These are phyloP conservation scores for Pinus tabuliformis DNA, from an alignment of 75 land plant species.

Conservation along the genomic window DNA sequence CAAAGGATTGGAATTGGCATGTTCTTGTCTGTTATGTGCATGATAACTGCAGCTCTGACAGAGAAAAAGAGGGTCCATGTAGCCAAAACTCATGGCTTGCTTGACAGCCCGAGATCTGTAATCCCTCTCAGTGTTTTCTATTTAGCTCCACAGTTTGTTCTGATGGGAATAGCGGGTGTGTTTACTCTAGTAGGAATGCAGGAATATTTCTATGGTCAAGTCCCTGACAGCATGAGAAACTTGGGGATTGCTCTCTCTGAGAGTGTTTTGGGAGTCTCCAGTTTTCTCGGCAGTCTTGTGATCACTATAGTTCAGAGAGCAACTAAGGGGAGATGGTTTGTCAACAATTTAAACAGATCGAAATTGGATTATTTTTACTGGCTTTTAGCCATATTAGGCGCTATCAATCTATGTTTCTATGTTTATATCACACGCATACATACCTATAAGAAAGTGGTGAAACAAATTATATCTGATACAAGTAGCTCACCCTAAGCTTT, in stretches of 20 bases:
- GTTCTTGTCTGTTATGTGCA: slow-evolving; percentile 1
- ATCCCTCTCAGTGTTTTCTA: slow-evolving; percentile 32
- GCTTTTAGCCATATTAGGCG: slow-evolving; percentile 27
- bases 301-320: slow-evolving; percentile 37
- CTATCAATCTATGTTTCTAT: no score
- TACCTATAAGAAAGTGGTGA: no score
- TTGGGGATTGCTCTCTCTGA: slow-evolving; percentile 36
- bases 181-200: slow-evolving; percentile 32
- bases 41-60: slow-evolving; percentile 8
- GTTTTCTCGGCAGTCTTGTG: slow-evolving; percentile 59
- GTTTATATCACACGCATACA: no score
- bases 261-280: slow-evolving; percentile 42
- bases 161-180: slow-evolving; percentile 39
- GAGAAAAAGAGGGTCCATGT: slow-evolving; percentile 19
- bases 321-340: slow-evolving; percentile 39
- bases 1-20: slow-evolving; percentile 24
- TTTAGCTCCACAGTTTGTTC: slow-evolving; percentile 30
- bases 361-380: slow-evolving; percentile 53
- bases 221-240: slow-evolving; percentile 44
- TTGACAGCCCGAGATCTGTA: slow-evolving; percentile 21
- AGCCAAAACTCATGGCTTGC: slow-evolving; percentile 27
- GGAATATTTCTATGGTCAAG: slow-evolving; percentile 51
- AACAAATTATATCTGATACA: no score
- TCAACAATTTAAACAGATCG: slow-evolving; percentile 44
- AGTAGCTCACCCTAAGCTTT: no score